Percentiles rank a stretch among this genome's conserved stretches.
These are phyloP conservation scores for Lecanoromycetidae sp. DNA, from an alignment of 2,329 filamentous ascomycete species.

Conservation along the genomic window DNA sequence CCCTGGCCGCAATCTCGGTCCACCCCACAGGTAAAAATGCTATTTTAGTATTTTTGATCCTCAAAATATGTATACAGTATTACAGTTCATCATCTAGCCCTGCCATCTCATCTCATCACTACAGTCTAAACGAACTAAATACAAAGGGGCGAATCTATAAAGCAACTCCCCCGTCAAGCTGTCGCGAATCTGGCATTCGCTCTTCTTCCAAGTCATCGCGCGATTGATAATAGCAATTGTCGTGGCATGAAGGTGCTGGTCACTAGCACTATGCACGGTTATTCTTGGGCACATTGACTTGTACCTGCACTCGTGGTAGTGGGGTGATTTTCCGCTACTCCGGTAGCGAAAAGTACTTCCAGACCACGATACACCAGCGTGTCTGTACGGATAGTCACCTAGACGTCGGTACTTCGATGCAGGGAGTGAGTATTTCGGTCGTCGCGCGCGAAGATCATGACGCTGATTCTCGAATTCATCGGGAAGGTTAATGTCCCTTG, in stretches of 20 bases:
- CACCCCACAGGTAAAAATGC: background rate
- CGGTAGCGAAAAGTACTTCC: constrained; percentile 7
- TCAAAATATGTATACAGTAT: background rate
- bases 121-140: too few relatives aligned
- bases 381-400: too few relatives aligned
- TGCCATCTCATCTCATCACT: constrained; percentile 7
- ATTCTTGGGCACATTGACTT: constrained; percentile 2
- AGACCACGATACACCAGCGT: too few relatives aligned
- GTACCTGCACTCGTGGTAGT: constrained; percentile 9
- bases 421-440: background rate
- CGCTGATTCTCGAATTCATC: constrained; percentile 1
- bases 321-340: constrained; percentile 1
- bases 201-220: background rate
- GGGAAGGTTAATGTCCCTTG: constrained; percentile 6
- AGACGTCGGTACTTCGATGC: background rate
- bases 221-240: background rate
- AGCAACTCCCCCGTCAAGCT: too few relatives aligned
- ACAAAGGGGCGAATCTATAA: too few relatives aligned
- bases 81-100: background rate
- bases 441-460: constrained; percentile 5
- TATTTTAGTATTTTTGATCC: background rate
- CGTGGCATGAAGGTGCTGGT: background rate
- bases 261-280: constrained; percentile 1
- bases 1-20: constrained; percentile 10
- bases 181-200: too few relatives aligned